These are phyloP conservation scores for Xylariales sp. DNA, from an alignment of 2,329 filamentous ascomycete species.

Conservation along the genomic window DNA sequence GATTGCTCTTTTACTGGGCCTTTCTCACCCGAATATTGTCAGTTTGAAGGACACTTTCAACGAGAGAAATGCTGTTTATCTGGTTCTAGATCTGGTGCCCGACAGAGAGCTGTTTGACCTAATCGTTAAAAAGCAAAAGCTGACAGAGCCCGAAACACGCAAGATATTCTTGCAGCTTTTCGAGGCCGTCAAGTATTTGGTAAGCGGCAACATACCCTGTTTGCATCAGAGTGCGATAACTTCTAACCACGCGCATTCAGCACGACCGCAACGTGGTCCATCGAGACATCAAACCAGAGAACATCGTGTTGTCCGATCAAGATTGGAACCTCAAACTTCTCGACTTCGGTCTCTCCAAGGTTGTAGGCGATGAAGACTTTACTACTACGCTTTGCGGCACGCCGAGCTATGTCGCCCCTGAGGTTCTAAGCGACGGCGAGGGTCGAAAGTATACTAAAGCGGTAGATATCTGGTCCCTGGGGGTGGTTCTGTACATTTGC, in stretches of 20 bases:
- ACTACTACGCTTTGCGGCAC: constrained; percentile 96
- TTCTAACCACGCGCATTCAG: constrained; percentile 57
- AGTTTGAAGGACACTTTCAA: constrained; percentile 96
- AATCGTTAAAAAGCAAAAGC: constrained; percentile 90
- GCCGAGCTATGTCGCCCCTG: constrained; percentile 94
- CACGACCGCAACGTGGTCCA: constrained; percentile 98
- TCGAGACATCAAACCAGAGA: constrained; percentile 97
- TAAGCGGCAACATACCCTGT: constrained; percentile 53
- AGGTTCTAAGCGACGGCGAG: constrained; percentile 85
- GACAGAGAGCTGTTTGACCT: constrained; percentile 97
- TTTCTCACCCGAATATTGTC: constrained; percentile 91
- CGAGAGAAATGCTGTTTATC: constrained; percentile 88
- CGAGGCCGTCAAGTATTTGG: constrained; percentile 93
- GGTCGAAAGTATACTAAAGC: constrained; percentile 92
- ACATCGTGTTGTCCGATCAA: constrained; percentile 89
- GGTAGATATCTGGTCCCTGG: constrained; percentile 95
- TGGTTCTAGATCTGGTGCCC: constrained; percentile 88
- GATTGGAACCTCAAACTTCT: constrained; percentile 89
- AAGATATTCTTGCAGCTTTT: constrained; percentile 93
- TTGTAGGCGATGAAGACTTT: constrained; percentile 98
- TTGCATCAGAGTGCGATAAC: no score
- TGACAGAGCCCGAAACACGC: constrained; percentile 84
- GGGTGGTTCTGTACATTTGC: constrained; percentile 96
- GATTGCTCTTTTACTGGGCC: constrained; percentile 95
- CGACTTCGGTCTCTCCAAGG: constrained; percentile 97